phyloP scores from a whole-genome alignment of 2,329 filamentous ascomycete species.

The Microdochium trichocladiopsis region DNA sequence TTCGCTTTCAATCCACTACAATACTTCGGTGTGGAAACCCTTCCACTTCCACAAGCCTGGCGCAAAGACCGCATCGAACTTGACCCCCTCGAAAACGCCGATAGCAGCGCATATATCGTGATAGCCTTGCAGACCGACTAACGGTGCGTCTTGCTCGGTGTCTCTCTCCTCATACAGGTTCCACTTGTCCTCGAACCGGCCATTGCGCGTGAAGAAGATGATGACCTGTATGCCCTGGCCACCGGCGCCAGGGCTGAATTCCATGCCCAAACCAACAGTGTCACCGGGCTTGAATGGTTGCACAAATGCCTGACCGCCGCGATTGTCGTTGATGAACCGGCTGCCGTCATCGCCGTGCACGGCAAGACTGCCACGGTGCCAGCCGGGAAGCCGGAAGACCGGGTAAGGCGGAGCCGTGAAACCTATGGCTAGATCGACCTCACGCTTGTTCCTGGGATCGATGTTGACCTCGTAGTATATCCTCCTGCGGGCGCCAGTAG shows the following conservation, averaged over 20 bases:
- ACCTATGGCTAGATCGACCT: slow-evolving; percentile 56
- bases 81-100: slow-evolving; percentile 62
- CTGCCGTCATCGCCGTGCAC: slow-evolving; percentile 79
- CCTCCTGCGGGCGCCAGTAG: slow-evolving; percentile 33
- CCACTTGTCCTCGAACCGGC: slow-evolving; percentile 54
- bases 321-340: slow-evolving; percentile 67
- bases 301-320: slow-evolving; percentile 66
- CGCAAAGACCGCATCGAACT: slow-evolving; percentile 61
- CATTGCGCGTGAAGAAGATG: slow-evolving; percentile 67
- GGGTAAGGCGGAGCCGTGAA: slow-evolving; percentile 71
- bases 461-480: slow-evolving; percentile 70
- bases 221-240: slow-evolving; percentile 38
- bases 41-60: slow-evolving; percentile 51
- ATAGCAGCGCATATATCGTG: slow-evolving; percentile 66
- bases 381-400: slow-evolving; percentile 69
- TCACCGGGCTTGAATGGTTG: slow-evolving; percentile 56
- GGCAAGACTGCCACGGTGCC: slow-evolving; percentile 68
- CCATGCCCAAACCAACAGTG: slow-evolving; percentile 66
- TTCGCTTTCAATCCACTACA: background rate
- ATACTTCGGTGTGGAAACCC: slow-evolving; percentile 5
- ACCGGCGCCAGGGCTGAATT: slow-evolving; percentile 35
- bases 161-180: slow-evolving; percentile 71
- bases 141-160: slow-evolving; percentile 49
- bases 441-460: slow-evolving; percentile 29
- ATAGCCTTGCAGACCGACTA: slow-evolving; percentile 61